Conservation (phyloP, 331 rosid genomes). For the Acacia concinna region DNA sequence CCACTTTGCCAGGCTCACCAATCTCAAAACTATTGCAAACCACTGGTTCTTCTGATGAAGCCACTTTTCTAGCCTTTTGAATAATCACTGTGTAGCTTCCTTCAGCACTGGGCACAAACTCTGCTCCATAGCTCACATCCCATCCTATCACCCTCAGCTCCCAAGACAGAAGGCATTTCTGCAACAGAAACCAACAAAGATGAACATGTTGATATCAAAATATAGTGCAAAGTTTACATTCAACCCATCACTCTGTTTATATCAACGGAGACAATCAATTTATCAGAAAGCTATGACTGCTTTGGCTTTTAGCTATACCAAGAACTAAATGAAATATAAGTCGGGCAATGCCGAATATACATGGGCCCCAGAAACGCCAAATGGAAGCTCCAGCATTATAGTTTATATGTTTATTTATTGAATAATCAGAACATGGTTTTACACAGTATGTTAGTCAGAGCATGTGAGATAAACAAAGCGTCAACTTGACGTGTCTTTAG, state of each 20-base stretch:
- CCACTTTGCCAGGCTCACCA: slow-evolving; percentile 71
- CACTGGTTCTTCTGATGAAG: slow-evolving; percentile 55
- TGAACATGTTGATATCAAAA: neutral
- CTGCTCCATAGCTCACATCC: slow-evolving; percentile 82
- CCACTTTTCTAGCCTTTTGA: slow-evolving; percentile 64
- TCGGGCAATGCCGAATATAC: neutral
- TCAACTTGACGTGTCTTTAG: neutral
- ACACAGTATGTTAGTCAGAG: slow-evolving; percentile 6
- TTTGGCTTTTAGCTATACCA: slow-evolving; percentile 21
- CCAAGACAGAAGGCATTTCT: slow-evolving; percentile 56
- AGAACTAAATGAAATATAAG: neutral
- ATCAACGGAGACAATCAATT: neutral
- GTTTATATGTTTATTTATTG: neutral
- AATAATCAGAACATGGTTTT: neutral
- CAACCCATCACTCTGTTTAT: neutral
- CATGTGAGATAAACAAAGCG: neutral
- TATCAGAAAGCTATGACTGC: neutral
- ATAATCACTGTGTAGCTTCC: slow-evolving; percentile 72
- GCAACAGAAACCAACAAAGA: slow-evolving; percentile 17
- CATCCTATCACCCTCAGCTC: slow-evolving; percentile 79
- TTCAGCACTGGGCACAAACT: slow-evolving; percentile 69
- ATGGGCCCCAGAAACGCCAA: slow-evolving; percentile 15
- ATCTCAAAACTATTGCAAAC: slow-evolving; percentile 49
- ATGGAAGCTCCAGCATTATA: neutral
- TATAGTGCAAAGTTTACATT: neutral